Conservation (phyloP, 805 yeast species). For the Ogataea ramenticola region DNA sequence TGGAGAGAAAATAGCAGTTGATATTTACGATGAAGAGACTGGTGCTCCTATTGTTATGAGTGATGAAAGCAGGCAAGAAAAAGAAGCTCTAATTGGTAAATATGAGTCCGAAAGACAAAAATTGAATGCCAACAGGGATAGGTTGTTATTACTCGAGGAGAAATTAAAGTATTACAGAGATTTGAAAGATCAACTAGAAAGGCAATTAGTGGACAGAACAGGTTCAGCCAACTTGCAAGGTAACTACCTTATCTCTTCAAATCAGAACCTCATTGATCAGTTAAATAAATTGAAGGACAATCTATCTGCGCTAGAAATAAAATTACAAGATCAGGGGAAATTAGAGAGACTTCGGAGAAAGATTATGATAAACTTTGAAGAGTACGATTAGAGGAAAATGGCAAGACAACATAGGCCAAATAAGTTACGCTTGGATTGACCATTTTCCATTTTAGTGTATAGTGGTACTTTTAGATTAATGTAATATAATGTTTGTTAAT, state of each 20-base stretch:
- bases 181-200: conserved; percentile 9
- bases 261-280: conserved; percentile 14
- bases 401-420: too few relatives aligned
- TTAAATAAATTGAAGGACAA: conserved; percentile 8
- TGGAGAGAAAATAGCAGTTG: conserved; percentile 7
- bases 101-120: conserved; percentile 15
- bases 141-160: conserved; percentile 7
- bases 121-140: conserved; percentile 10
- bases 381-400: background rate
- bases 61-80: background rate
- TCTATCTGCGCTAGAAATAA: conserved; percentile 8
- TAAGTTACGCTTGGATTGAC: too few relatives aligned
- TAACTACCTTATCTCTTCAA: conserved; percentile 15
- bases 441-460: background rate
- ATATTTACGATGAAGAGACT: conserved; percentile 6
- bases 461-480: background rate
- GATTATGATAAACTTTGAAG: background rate
- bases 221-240: conserved; percentile 9
- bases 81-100: conserved; percentile 10
- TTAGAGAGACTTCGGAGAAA: background rate
- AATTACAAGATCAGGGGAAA: conserved; percentile 6
- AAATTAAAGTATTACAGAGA: conserved; percentile 12
- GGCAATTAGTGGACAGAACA: conserved; percentile 3
- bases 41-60: background rate
- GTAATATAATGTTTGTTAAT: background rate